phyloP scores from a whole-genome alignment of 1,139 yeast genomes.

The Suzukiozyma palmioleophila region DNA sequence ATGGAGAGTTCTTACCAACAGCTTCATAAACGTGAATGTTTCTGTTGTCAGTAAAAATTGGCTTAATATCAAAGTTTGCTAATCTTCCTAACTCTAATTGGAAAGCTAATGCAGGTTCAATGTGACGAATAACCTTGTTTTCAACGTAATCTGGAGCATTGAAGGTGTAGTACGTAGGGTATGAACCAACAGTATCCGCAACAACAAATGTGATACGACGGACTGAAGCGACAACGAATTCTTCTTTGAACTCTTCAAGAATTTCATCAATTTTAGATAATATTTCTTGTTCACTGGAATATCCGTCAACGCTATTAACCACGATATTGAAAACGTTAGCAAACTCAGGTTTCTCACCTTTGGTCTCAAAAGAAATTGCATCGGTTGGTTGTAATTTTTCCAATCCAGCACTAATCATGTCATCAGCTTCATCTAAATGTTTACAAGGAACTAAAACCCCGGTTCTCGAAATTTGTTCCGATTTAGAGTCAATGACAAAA shows the following conservation, averaged over 20 bases:
- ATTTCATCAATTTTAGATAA: conserved; percentile 60
- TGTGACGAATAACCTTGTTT: conserved; percentile 92
- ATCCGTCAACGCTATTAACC: conserved; percentile 70
- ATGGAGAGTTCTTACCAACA: conserved; percentile 85
- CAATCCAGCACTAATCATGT: conserved; percentile 70
- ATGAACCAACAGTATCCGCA: conserved; percentile 76
- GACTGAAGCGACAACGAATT: conserved; percentile 62
- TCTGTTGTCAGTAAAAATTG: conserved; percentile 94
- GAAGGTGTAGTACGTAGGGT: conserved; percentile 95
- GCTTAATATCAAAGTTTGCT: conserved; percentile 91
- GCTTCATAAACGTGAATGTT: conserved; percentile 97
- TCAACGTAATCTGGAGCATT: conserved; percentile 79
- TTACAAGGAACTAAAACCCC: conserved; percentile 84
- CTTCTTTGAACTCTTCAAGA: conserved; percentile 65
- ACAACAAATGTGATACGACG: conserved; percentile 92
- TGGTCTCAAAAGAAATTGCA: conserved; percentile 35
- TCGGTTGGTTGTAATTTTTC: conserved; percentile 57
- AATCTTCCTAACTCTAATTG: conserved; percentile 93
- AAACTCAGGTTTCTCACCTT: conserved; percentile 37
- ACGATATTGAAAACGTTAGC: conserved; percentile 81
- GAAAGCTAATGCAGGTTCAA: conserved; percentile 97
- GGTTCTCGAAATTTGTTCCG: conserved; percentile 58
- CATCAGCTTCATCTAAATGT: conserved; percentile 88
- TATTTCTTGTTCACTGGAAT: conserved; percentile 65
- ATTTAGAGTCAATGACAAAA: conserved; percentile 66